Evolutionary conservation across 2,329 filamentous ascomycete species (phyloP).

Genomic region (Huntiella bhutanensis): DNA sequence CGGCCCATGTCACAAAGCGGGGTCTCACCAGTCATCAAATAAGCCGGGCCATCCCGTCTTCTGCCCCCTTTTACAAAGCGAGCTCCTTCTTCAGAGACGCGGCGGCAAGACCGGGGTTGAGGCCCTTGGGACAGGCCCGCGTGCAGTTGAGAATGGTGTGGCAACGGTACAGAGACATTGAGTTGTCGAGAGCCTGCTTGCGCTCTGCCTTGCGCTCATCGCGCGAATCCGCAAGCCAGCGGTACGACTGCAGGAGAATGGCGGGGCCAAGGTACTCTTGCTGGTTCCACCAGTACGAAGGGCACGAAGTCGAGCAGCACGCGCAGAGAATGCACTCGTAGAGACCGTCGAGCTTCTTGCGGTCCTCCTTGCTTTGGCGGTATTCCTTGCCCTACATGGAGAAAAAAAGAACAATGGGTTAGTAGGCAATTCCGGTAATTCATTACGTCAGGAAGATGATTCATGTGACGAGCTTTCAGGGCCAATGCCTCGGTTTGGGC

Average conservation of each 20-base stretch:
- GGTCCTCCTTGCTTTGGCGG: conserved; percentile 78
- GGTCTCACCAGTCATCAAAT: neutral
- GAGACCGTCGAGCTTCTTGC: conserved; percentile 89
- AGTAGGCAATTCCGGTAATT: neutral
- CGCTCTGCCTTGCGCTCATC: conserved; percentile 79
- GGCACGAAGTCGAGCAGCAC: conserved; percentile 97
- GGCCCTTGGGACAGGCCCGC: conserved; percentile 89
- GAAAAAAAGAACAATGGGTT: conserved; percentile 4
- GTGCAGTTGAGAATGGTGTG: conserved; percentile 99
- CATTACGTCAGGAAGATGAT: neutral
- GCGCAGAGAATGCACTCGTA: conserved; percentile 99
- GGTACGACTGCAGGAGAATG: conserved; percentile 91
- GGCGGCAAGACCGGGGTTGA: conserved; percentile 90
- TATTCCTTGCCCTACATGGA: conserved; percentile 61
- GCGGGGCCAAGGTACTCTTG: conserved; percentile 97
- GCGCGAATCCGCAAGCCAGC: conserved; percentile 88
- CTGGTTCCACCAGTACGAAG: conserved; percentile 99
- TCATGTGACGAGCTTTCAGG: neutral
- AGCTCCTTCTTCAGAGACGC: conserved; percentile 98
- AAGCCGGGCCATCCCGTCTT: neutral
- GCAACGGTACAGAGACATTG: conserved; percentile 96
- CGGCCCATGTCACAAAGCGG: neutral
- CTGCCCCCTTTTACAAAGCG: conserved; percentile 25
- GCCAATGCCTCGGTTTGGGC: neutral
- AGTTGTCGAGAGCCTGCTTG: conserved; percentile 87